Base-by-base conservation (phyloP, 176 grass and related monocot species). In the Olyra latifolia region DNA sequence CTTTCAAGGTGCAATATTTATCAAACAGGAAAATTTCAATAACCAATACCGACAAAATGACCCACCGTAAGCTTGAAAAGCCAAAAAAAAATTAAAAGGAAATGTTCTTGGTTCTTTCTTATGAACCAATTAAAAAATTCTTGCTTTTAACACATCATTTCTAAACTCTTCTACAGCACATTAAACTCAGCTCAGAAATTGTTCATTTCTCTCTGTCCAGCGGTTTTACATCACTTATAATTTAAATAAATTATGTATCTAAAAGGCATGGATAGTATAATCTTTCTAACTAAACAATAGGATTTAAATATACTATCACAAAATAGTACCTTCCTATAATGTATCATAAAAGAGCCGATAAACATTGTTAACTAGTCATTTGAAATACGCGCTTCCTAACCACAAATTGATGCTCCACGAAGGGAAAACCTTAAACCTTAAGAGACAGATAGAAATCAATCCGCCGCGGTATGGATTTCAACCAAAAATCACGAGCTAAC, bases 401-500 rank as follows among this genome's bases (percentile, higher is more conserved):
- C 17, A 16, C 14, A 53, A 29, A 32, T 47, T 14, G 14, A 3
- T 50, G 60, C 1, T 38, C 28, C 6, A 49, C 5, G 32, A 40
- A 15, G 16, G 27, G 61, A 47, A 35, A 4, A 6, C 2, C 15
- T 20, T 27, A 29, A 68, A 4, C 62, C 25, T 40, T n/a, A 4
- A 43, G 14, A 0, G 29, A 6, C 6, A 11, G 0, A 48, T 10
- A 0, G 23, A 15, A 3, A 7, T 5, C 6, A 61, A 55, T 4
- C 43, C 30, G 53, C 19, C 43, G 10, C n/a, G n/a, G n/a, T 39
- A 67, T 38, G 54, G 53, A 28, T 9, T 43, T 38, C 32, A 74
- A 75, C 62, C 24, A 69, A 54, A 54, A 48, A 80, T 20, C 46
- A 74, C n/a, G 5, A 55, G 45, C 10, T 70, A 72, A 86, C 72